Percentiles rank a stretch among this genome's conserved stretches.
These are phyloP conservation scores for Neurospora sp. DNA, from an alignment of 495 filamentous ascomycete genomes.

Conservation along the genomic window DNA sequence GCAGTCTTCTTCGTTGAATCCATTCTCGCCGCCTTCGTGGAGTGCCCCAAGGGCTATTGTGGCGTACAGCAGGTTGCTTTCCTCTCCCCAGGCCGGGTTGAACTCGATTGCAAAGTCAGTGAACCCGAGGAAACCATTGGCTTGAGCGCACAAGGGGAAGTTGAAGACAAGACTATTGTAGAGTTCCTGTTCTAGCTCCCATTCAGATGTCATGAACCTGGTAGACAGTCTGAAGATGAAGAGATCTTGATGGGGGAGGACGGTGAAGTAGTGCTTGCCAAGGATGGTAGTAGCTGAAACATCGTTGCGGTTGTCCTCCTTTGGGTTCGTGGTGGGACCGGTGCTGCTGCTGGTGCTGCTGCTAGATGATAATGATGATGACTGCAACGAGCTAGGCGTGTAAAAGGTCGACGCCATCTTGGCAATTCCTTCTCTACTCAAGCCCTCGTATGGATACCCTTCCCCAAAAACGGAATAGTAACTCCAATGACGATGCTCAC, in stretches of 20 bases:
- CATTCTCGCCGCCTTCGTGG: no score
- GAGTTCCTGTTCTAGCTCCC: no score
- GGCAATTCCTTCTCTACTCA: neutral
- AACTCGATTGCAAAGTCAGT: neutral
- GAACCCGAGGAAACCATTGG: neutral
- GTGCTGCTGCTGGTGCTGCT: neutral
- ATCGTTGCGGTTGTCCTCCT: neutral
- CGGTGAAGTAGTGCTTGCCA: neutral
- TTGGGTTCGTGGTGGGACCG: neutral
- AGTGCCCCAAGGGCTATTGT: neutral
- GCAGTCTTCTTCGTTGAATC: neutral
- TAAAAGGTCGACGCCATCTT: neutral
- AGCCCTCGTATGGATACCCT: neutral
- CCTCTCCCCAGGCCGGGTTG: neutral
- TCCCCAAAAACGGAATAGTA: neutral
- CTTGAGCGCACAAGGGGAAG: neutral
- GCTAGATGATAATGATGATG: neutral
- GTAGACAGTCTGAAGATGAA: neutral
- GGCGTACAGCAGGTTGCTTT: no score
- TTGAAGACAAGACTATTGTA: no score
- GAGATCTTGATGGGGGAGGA: neutral
- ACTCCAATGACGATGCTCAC: neutral
- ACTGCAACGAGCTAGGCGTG: neutral
- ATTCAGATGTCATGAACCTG: neutral
- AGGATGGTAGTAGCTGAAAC: neutral